phyloP scores from a whole-genome alignment of 805 yeast species.

The Metschnikowia cerradonensis region DNA sequence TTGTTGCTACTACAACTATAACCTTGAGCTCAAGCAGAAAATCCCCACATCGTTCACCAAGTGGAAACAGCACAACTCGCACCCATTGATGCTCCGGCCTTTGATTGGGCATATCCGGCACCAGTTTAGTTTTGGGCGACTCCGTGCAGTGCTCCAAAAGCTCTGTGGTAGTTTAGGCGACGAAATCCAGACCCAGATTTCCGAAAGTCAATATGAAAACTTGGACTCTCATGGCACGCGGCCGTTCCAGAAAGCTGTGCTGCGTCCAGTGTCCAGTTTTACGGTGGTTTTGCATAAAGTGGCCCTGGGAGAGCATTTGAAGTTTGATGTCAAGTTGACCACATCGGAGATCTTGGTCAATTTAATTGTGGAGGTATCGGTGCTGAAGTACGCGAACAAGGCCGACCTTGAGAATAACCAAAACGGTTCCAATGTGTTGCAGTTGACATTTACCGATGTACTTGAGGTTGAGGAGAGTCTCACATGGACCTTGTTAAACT shows the following conservation, averaged over 20 bases:
- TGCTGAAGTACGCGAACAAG: slow-evolving; percentile 27
- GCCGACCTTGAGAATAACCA: slow-evolving; percentile 26
- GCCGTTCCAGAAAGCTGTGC: slow-evolving; percentile 39
- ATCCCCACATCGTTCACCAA: slow-evolving; percentile 47
- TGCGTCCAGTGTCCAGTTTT: slow-evolving; percentile 33
- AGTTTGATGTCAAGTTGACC: slow-evolving; percentile 29
- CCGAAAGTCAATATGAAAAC: slow-evolving; percentile 24
- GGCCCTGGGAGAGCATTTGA: slow-evolving; percentile 19
- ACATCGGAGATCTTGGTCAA: slow-evolving; percentile 41
- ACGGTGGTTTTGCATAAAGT: slow-evolving; percentile 21
- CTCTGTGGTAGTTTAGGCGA: slow-evolving; percentile 15
- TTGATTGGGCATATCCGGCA: slow-evolving; percentile 57
- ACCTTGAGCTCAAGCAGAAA: slow-evolving; percentile 37
- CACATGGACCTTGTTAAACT: slow-evolving; percentile 47
- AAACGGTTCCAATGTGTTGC: slow-evolving; percentile 38
- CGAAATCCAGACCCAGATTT: slow-evolving; percentile 2
- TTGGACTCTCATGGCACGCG: slow-evolving; percentile 18
- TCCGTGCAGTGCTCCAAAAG: slow-evolving; percentile 27
- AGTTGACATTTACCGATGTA: slow-evolving; percentile 47
- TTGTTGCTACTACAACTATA: slow-evolving; percentile 53
- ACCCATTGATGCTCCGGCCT: slow-evolving; percentile 50
- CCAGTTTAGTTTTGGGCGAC: slow-evolving; percentile 35
- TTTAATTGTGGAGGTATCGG: slow-evolving; percentile 31
- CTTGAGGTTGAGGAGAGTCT: slow-evolving; percentile 53
- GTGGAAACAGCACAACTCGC: slow-evolving; percentile 41